Evolutionary conservation across 2,329 filamentous ascomycete genomes (phyloP).

Genomic region (Cladophialophora yegresii): DNA sequence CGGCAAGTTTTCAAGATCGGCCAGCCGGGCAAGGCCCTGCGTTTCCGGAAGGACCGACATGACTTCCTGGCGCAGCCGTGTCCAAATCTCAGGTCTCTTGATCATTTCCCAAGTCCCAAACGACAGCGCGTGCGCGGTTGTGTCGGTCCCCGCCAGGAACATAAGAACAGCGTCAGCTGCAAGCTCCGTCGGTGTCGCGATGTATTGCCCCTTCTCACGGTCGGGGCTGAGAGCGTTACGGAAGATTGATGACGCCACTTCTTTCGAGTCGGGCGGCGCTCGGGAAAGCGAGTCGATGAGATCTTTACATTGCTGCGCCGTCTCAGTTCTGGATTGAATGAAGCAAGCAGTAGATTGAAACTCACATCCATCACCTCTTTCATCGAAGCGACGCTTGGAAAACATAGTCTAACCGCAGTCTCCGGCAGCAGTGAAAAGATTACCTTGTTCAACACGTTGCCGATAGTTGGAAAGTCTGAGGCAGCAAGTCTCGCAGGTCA

Average conservation of each 20-base stretch:
- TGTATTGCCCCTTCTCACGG: constrained; percentile 38
- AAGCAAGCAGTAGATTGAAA: not conserved
- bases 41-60: constrained; percentile 3
- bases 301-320: constrained; percentile 11
- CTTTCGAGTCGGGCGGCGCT: constrained; percentile 16
- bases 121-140: constrained; percentile 37
- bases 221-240: constrained; percentile 34
- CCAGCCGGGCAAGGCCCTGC: constrained; percentile 1
- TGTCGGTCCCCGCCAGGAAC: constrained; percentile 41
- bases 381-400: constrained; percentile 9
- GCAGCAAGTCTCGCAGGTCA: not conserved
- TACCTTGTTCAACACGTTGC: constrained; percentile 18
- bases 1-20: constrained; percentile 17
- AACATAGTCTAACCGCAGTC: not conserved
- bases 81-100: constrained; percentile 10
- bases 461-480: constrained; percentile 16
- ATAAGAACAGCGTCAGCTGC: constrained; percentile 39
- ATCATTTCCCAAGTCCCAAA: constrained; percentile 41
- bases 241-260: constrained; percentile 38
- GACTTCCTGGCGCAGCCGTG: constrained; percentile 21
- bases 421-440: constrained; percentile 8
- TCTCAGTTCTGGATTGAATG: constrained; percentile 19
- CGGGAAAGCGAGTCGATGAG: constrained; percentile 14
- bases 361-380: constrained; percentile 12
- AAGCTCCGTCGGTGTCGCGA: constrained; percentile 33